Percentiles rank a stretch among this genome's conserved stretches.
phyloP scores from a whole-genome alignment of 2,329 filamentous ascomycete genomes.

The Epichloe sibirici region DNA sequence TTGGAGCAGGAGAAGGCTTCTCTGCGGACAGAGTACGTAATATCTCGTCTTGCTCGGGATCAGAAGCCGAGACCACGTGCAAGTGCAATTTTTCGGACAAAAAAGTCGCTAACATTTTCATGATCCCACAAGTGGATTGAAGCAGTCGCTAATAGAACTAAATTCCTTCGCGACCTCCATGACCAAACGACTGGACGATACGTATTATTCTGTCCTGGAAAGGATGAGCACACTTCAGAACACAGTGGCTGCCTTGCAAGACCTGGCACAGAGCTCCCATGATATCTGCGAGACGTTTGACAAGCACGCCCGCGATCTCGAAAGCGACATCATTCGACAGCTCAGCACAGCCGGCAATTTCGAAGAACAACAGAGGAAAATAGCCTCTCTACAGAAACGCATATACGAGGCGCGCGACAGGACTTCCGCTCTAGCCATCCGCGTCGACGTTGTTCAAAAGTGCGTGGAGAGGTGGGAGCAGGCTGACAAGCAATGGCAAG shows the following conservation, averaged over 20 bases:
- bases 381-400: constrained; percentile 48
- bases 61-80: background rate
- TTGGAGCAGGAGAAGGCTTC: constrained; percentile 25
- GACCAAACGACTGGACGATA: constrained; percentile 56
- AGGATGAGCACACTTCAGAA: constrained; percentile 52
- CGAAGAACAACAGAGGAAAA: constrained; percentile 49
- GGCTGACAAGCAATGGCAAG: constrained; percentile 55
- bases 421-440: constrained; percentile 45
- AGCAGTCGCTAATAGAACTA: constrained; percentile 40
- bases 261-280: constrained; percentile 50
- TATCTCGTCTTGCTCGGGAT: background rate
- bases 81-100: background rate
- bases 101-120: background rate
- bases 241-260: constrained; percentile 52
- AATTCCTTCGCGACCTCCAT: constrained; percentile 48
- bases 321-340: constrained; percentile 47
- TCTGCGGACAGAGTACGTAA: constrained; percentile 20
- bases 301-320: constrained; percentile 44
- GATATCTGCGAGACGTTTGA: constrained; percentile 48
- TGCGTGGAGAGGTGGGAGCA: constrained; percentile 57
- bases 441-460: constrained; percentile 51
- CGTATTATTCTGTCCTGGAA: constrained; percentile 62
- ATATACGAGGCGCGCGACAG: constrained; percentile 47
- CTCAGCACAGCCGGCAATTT: constrained; percentile 51
- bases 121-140: constrained; percentile 31